A percentile compares a stretch with the other conserved stretches of the same genome.
These are phyloP conservation scores for Tetrastigma voinierianum DNA, from an alignment of 164 flowering plant genomes.

Conservation along the genomic window DNA sequence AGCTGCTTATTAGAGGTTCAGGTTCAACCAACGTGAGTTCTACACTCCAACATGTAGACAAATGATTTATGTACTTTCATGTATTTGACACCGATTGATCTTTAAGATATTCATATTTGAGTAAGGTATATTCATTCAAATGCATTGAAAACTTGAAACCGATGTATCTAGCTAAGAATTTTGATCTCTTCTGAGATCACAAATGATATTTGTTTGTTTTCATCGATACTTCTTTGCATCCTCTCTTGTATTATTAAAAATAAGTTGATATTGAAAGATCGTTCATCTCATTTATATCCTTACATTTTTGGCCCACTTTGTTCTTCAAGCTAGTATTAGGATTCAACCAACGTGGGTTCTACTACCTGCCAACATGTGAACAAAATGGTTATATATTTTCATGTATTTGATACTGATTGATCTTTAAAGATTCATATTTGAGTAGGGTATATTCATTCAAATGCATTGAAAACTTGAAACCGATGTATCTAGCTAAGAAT, in stretches of 20 bases:
- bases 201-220: too few species aligned
- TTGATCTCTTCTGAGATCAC: too few species aligned
- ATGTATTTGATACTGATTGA: neutral
- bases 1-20: neutral
- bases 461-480: neutral
- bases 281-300: neutral
- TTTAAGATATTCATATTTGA: neutral
- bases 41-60: neutral
- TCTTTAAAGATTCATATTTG: neutral
- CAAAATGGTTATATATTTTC: neutral
- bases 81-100: too few species aligned
- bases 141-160: neutral
- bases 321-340: too few species aligned
- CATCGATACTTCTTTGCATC: too few species aligned
- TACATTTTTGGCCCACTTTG: neutral
- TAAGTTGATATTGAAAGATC: constrained; percentile 6
- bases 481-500: neutral
- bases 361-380: too few species aligned
- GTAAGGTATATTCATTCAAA: neutral
- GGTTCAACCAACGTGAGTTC: constrained; percentile 9
- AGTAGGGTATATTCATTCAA: neutral
- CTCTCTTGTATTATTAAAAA: too few species aligned
- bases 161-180: neutral
- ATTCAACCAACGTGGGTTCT: constrained; percentile 9
- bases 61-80: neutral